These are phyloP conservation scores for Cladophialophora bantiana DNA, from an alignment of 2,329 filamentous ascomycete species.

Conservation along the genomic window DNA sequence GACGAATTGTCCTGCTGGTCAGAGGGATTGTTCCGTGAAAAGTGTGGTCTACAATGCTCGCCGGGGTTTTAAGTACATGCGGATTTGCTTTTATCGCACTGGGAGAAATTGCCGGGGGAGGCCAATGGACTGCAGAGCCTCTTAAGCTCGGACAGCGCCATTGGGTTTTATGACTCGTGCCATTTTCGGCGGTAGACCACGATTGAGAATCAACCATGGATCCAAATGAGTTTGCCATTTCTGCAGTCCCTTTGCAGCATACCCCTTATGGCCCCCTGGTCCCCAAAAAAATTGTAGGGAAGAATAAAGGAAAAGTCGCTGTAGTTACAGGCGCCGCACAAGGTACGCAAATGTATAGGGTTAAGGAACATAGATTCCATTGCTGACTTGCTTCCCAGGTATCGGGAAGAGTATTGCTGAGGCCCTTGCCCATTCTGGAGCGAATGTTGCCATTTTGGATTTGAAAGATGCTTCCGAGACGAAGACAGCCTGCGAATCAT, in stretches of 20 bases:
- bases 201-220: background rate
- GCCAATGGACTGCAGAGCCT: no score
- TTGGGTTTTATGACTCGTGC: no score
- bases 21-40: no score
- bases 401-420: slow-evolving; percentile 42
- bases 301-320: slow-evolving; percentile 17
- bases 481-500: slow-evolving; percentile 25
- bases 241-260: slow-evolving; percentile 3
- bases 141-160: no score
- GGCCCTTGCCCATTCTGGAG: slow-evolving; percentile 38
- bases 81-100: no score
- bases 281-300: slow-evolving; percentile 1
- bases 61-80: no score
- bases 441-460: slow-evolving; percentile 40
- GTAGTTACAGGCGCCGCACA: slow-evolving; percentile 18
- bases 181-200: no score
- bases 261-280: slow-evolving; percentile 13
- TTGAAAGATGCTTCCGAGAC: slow-evolving; percentile 26
- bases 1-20: no score
- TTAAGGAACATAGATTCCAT: background rate
- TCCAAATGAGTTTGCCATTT: background rate
- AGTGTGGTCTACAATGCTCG: no score
- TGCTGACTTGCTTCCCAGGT: slow-evolving; percentile 7
- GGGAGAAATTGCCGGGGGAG: no score
- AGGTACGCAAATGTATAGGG: background rate